phyloP scores from a whole-genome alignment of 1,139 yeast species.

The Lodderomyces theae region DNA sequence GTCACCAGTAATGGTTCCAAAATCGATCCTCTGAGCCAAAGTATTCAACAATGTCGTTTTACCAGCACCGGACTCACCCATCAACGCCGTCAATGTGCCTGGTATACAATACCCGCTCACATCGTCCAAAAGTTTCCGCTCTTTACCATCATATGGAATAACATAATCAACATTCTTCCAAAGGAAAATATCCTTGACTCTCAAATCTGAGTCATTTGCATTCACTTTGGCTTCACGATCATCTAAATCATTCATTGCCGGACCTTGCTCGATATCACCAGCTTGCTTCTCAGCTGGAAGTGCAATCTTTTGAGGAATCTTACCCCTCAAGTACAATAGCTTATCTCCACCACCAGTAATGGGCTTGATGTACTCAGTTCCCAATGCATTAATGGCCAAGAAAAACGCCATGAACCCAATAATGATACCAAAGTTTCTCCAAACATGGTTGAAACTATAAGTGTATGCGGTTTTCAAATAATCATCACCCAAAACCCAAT shows the following conservation, averaged over 20 bases:
- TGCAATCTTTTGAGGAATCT: slow-evolving; percentile 35
- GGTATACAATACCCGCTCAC: slow-evolving; percentile 67
- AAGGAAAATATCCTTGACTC: slow-evolving; percentile 34
- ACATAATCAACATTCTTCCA: slow-evolving; percentile 45
- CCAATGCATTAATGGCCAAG: slow-evolving; percentile 40
- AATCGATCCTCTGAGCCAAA: slow-evolving; percentile 55
- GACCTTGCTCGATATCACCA: slow-evolving; percentile 15
- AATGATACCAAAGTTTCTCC: slow-evolving; percentile 66
- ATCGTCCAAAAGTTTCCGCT: slow-evolving; percentile 51
- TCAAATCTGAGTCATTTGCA: slow-evolving; percentile 25
- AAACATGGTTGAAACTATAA: slow-evolving; percentile 47
- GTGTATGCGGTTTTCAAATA: slow-evolving; percentile 44
- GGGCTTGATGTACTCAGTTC: slow-evolving; percentile 52
- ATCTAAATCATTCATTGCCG: slow-evolving; percentile 39
- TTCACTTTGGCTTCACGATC: slow-evolving; percentile 18
- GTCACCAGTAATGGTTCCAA: slow-evolving; percentile 63
- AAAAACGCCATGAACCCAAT: slow-evolving; percentile 55
- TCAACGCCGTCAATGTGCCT: slow-evolving; percentile 67
- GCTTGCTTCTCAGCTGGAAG: slow-evolving; percentile 20
- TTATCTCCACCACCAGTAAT: slow-evolving; percentile 58
- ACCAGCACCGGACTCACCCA: slow-evolving; percentile 75
- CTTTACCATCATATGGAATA: slow-evolving; percentile 36
- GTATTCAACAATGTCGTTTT: slow-evolving; percentile 62
- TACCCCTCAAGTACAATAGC: slow-evolving; percentile 54
- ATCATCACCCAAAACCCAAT: slow-evolving; percentile 46